A percentile compares a stretch with the other conserved stretches of the same genome.
Conservation (phyloP, 805 yeast species). For the Suhomyces faveliae region DNA sequence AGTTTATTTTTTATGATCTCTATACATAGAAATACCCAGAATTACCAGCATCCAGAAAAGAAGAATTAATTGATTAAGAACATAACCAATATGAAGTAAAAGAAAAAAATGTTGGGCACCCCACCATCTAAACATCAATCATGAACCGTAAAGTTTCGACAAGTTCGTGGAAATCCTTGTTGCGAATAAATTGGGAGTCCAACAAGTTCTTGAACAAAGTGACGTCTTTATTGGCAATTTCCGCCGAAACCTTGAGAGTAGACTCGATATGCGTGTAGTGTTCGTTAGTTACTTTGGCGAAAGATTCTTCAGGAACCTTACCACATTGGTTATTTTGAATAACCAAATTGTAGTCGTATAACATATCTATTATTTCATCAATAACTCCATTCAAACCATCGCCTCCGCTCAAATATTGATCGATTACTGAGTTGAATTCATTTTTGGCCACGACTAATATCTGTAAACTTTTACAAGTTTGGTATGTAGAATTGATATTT, state of each 20-base stretch:
- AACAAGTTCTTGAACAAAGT: slow-evolving; percentile 5
- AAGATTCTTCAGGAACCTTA: background rate
- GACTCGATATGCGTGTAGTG: slow-evolving; percentile 6
- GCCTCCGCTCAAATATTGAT: slow-evolving; percentile 9
- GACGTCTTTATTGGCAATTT: slow-evolving; percentile 4
- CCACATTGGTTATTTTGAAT: slow-evolving; percentile 8
- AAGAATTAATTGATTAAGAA: background rate
- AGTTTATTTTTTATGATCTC: background rate
- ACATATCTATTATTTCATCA: slow-evolving; percentile 11
- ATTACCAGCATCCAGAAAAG: background rate
- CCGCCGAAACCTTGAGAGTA: slow-evolving; percentile 2
- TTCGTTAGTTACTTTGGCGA: background rate
- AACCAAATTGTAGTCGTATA: slow-evolving; percentile 12
- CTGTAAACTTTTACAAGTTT: slow-evolving; percentile 1
- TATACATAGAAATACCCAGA: background rate
- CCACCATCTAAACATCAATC: background rate
- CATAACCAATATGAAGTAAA: background rate
- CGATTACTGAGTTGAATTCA: slow-evolving; percentile 6
- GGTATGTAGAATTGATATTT: background rate
- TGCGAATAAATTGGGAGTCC: slow-evolving; percentile 7
- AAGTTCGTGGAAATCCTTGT: slow-evolving; percentile 7
- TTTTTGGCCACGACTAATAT: slow-evolving; percentile 8
- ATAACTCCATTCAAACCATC: slow-evolving; percentile 10
- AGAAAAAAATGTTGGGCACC: background rate
- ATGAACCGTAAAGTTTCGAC: background rate